Percentiles rank a stretch among this genome's conserved stretches.
These are phyloP conservation scores for Zopfochytrium polystomum DNA, from an alignment of 371 early-diverging fungal species.

Conservation along the genomic window DNA sequence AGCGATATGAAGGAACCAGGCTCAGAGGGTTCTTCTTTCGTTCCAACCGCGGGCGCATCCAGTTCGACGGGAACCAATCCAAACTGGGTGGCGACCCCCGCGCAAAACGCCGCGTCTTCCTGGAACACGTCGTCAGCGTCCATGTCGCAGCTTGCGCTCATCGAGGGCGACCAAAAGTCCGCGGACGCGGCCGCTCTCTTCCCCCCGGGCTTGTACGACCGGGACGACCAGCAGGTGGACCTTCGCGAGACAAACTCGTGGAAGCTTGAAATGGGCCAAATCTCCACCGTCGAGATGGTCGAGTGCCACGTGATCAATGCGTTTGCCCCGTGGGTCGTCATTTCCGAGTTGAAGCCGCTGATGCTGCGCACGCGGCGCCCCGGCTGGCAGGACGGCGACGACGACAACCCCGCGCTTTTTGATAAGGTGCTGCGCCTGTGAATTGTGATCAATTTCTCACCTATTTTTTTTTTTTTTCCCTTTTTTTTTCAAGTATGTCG, in stretches of 20 bases:
- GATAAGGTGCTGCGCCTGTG: background rate
- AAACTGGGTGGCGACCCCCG: constrained; percentile 17
- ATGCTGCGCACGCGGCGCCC: constrained; percentile 6
- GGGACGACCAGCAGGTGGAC: constrained; percentile 52
- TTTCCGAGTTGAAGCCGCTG: constrained; percentile 40
- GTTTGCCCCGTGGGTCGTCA: constrained; percentile 49
- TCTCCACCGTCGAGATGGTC: constrained; percentile 46
- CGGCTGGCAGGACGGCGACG: background rate
- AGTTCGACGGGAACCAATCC: background rate
- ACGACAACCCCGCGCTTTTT: too few species aligned
- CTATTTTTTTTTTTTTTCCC: too few species aligned
- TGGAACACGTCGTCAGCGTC: constrained; percentile 25
- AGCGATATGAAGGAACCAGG: constrained; percentile 1
- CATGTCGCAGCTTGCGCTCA: constrained; percentile 36
- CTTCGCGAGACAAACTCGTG: constrained; percentile 43
- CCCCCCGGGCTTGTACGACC: constrained; percentile 43
- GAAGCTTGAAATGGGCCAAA: constrained; percentile 42
- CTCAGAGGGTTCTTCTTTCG: background rate
- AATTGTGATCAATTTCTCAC: too few species aligned
- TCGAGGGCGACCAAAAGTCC: constrained; percentile 19
- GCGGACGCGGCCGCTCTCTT: constrained; percentile 18
- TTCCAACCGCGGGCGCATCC: background rate
- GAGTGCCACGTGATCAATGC: constrained; percentile 53
- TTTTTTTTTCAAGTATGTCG: constrained; percentile 44
- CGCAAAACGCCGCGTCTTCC: constrained; percentile 7